phyloP scores from a whole-genome alignment of 1,284 basidiomycete genomes.

The Leucoagaricus sp. region DNA sequence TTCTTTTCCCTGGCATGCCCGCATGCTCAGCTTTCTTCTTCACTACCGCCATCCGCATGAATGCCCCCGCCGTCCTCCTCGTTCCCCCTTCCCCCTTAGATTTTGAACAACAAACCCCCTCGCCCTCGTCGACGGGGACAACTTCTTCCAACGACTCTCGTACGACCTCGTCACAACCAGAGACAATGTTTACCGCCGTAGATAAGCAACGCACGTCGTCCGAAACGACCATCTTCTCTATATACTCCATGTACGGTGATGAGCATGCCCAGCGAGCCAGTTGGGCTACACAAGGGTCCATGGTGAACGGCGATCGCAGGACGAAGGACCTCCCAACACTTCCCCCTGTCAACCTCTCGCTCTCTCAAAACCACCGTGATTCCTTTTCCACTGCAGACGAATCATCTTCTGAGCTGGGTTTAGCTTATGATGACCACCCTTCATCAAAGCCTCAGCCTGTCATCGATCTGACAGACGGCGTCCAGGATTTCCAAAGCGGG shows the following conservation, averaged over 20 bases:
- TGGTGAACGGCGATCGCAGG: constrained; percentile 12
- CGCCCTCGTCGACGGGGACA: constrained; percentile 11
- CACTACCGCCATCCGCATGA: constrained; percentile 36
- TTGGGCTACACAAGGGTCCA: background rate
- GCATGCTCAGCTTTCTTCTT: constrained; percentile 8
- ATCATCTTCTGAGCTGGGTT: constrained; percentile 26
- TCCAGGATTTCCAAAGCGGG: background rate
- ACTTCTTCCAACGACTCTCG: constrained; percentile 18
- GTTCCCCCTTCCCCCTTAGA: constrained; percentile 41
- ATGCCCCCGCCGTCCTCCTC: constrained; percentile 44
- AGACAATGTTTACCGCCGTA: constrained; percentile 20
- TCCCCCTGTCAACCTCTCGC: constrained; percentile 32
- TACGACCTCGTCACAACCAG: constrained; percentile 20
- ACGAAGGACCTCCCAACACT: constrained; percentile 20
- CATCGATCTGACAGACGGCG: constrained; percentile 8
- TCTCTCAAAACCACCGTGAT: constrained; percentile 28
- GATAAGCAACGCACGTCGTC: constrained; percentile 15
- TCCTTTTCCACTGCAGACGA: constrained; percentile 26
- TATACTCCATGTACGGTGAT: constrained; percentile 79
- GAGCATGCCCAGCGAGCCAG: constrained; percentile 35
- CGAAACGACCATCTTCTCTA: constrained; percentile 59
- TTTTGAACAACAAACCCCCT: constrained; percentile 18
- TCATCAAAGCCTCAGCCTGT: constrained; percentile 16
- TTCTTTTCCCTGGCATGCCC: background rate
- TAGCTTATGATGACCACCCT: constrained; percentile 32